phyloP scores from a whole-genome alignment of 495 filamentous ascomycete species.

The Penicillium coffeae region DNA sequence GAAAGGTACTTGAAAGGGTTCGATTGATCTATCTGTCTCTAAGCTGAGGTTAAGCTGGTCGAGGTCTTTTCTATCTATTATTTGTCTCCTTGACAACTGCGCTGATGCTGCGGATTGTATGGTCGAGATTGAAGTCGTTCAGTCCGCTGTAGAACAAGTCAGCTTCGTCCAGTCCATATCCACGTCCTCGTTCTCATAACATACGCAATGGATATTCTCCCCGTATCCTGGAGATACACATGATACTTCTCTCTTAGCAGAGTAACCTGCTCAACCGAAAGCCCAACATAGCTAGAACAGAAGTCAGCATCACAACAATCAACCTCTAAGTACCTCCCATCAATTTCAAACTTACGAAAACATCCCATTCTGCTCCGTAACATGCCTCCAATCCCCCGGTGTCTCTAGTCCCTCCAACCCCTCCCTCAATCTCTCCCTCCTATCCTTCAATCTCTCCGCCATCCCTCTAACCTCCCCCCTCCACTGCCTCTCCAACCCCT shows the following conservation, averaged over 20 bases:
- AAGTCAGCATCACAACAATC: background rate
- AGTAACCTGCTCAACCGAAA: conserved; percentile 12
- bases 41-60: too few relatives aligned
- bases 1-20: too few relatives aligned
- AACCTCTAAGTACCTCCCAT: background rate
- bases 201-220: conserved; percentile 18
- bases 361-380: conserved; percentile 19
- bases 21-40: too few relatives aligned
- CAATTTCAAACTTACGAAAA: conserved; percentile 11
- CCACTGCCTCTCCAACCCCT: conserved; percentile 9
- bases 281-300: conserved; percentile 11
- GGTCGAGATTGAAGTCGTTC: conserved; percentile 12
- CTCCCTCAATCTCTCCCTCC: conserved; percentile 6
- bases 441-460: conserved; percentile 7
- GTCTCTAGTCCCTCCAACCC: conserved; percentile 11
- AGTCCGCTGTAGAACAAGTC: conserved; percentile 9
- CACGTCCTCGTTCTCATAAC: background rate
- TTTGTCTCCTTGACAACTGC: conserved; percentile 10
- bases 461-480: conserved; percentile 10
- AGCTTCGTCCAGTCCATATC: background rate
- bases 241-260: conserved; percentile 8
- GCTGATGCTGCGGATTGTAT: conserved; percentile 12
- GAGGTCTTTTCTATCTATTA: too few relatives aligned
- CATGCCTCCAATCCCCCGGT: conserved; percentile 12
- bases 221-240: conserved; percentile 15